Evolutionary conservation across 1,284 basidiomycete genomes (phyloP), one percentile per base, ranked within the genome.

Genomic region (Laetiporus sulphureus): DNA sequence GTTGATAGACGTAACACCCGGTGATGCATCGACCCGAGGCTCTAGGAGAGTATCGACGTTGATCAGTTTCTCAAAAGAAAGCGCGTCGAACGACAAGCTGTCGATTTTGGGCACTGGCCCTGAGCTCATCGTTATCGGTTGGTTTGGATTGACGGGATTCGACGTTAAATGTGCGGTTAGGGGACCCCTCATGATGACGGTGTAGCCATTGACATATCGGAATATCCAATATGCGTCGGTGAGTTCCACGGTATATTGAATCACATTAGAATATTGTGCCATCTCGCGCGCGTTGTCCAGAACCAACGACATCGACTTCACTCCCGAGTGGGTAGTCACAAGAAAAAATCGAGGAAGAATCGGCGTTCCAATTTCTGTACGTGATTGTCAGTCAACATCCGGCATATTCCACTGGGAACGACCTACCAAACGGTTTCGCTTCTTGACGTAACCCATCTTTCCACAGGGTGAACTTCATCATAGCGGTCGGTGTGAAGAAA

Each of bases 341-440:
- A 86, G 72, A 64, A 89, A 86, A 62, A 88, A 87, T 27, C 84
- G 78, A n/a, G 85, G 79, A 23, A 89, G 66, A 44, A 88, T 84
- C 19, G 80, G 78, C 34, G 78, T 72, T 36, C 76, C 77, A 46
- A 89, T 83, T 63, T 87, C 86, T 88, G 58, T 21, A 34, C 13
- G 33, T 44, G 27, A 48, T 18, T 3, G 16, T 33, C 27, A 42
- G 21, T 18, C 23, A 31, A n/a, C 19, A 16, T 16, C 25, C n/a
- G 24, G n/a, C 10, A 20, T 1, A 32, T 34, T 16, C 20, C 16
- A 34, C 18, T 35, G 15, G 5, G 19, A 45, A 48, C 8, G 12
- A 66, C 79, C 43, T 43, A 88, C 86, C 83, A 54, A 89, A 88
- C 15, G 79, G 78, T 55, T 87, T 89, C 23, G 84, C 83, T 56